These are phyloP conservation scores for Penicillium argentinense DNA, from an alignment of 495 filamentous ascomycete genomes.

Conservation along the genomic window DNA sequence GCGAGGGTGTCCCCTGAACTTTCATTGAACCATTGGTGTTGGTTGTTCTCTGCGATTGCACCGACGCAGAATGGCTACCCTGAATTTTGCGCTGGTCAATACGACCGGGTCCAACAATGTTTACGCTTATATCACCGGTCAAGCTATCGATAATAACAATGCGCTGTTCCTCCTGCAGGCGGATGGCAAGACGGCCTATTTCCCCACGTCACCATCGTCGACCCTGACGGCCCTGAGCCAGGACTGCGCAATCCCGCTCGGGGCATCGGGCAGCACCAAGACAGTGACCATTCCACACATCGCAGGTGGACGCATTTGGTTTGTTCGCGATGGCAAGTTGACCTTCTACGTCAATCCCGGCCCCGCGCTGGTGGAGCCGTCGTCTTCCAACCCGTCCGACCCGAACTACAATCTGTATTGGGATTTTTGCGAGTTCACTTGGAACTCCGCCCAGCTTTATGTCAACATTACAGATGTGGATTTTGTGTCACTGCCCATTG, in stretches of 20 bases:
- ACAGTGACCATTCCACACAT: constrained; percentile 65
- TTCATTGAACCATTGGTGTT: too few relatives aligned
- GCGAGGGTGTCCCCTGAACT: too few relatives aligned
- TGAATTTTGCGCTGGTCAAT: constrained; percentile 63
- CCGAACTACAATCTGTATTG: constrained; percentile 63
- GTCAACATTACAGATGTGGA: constrained; percentile 77
- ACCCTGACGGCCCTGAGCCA: constrained; percentile 44
- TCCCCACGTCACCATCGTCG: constrained; percentile 49
- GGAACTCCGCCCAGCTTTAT: constrained; percentile 64
- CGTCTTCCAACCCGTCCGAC: constrained; percentile 63
- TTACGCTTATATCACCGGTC: constrained; percentile 72
- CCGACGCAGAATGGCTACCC: constrained; percentile 35
- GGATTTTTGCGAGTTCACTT: constrained; percentile 76
- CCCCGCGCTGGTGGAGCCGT: constrained; percentile 69
- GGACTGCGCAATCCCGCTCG: constrained; percentile 64
- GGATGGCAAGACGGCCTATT: constrained; percentile 58
- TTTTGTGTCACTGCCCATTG: constrained; percentile 67
- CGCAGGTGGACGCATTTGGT: constrained; percentile 70
- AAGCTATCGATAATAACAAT: constrained; percentile 60
- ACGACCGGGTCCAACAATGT: constrained; percentile 58
- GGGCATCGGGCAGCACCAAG: constrained; percentile 56
- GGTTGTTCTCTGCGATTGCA: too few relatives aligned
- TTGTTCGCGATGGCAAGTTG: constrained; percentile 57
- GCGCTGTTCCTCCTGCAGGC: constrained; percentile 60
- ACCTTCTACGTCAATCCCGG: constrained; percentile 70